Conservation (phyloP, 257 asterid genomes). For the Vinca minor region DNA sequence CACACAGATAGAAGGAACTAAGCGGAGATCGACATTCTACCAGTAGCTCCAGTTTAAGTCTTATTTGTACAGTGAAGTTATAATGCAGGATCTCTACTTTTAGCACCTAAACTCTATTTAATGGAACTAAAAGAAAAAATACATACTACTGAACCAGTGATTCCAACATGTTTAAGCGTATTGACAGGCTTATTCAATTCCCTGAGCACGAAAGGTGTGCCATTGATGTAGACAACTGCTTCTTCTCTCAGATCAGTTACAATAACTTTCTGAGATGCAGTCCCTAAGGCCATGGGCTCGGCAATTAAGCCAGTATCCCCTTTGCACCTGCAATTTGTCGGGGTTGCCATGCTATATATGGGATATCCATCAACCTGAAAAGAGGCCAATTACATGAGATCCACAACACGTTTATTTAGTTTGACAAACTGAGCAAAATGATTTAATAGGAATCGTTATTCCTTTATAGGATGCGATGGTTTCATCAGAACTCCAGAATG, state of each 20-base stretch:
- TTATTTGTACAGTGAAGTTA: too few species aligned
- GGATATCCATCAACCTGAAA: slow-evolving; percentile 81
- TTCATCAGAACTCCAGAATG: too few species aligned
- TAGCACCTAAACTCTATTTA: slow-evolving; percentile 18
- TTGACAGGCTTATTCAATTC: slow-evolving; percentile 90
- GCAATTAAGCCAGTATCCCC: slow-evolving; percentile 77
- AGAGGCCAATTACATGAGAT: slow-evolving; percentile 14
- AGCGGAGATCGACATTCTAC: slow-evolving; percentile 3
- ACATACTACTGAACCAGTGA: slow-evolving; percentile 86
- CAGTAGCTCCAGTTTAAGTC: slow-evolving; percentile 12
- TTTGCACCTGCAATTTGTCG: slow-evolving; percentile 86
- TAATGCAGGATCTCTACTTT: slow-evolving; percentile 12
- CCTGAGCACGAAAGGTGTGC: slow-evolving; percentile 90
- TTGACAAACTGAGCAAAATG: neutral
- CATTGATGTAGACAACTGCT: slow-evolving; percentile 87
- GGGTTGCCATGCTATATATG: slow-evolving; percentile 96
- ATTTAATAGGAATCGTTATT: neutral
- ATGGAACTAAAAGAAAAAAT: slow-evolving; percentile 13
- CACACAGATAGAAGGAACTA: slow-evolving; percentile 16
- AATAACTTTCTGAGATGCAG: slow-evolving; percentile 48
- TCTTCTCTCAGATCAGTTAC: slow-evolving; percentile 87
- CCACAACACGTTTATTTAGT: neutral
- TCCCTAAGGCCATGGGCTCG: slow-evolving; percentile 42
- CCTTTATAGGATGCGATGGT: too few species aligned
- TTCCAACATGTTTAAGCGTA: slow-evolving; percentile 89